These are phyloP conservation scores for Lodderomyces margitis DNA, from an alignment of 1,139 yeast genomes.

Conservation along the genomic window DNA sequence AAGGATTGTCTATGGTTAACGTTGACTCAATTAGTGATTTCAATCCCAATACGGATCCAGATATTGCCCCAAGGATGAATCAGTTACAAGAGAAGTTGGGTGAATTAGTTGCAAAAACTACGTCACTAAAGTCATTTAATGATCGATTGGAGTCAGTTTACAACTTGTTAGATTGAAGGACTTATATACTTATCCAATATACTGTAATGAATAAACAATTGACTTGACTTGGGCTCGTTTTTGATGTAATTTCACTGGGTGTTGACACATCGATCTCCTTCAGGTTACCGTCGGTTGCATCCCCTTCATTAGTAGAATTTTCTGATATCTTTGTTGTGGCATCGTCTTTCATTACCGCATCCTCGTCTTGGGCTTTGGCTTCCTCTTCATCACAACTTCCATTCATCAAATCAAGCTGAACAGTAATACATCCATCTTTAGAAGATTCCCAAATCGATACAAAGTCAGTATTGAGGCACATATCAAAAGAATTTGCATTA, in stretches of 20 bases:
- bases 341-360: background rate
- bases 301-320: background rate
- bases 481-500: slow-evolving; percentile 12
- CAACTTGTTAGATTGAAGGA: slow-evolving; percentile 21
- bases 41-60: slow-evolving; percentile 27
- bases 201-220: slow-evolving; percentile 23
- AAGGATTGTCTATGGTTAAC: slow-evolving; percentile 5
- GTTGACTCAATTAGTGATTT: slow-evolving; percentile 14
- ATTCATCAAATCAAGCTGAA: slow-evolving; percentile 15
- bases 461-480: slow-evolving; percentile 25
- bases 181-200: slow-evolving; percentile 27
- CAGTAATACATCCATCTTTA: slow-evolving; percentile 36
- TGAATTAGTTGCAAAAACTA: slow-evolving; percentile 2
- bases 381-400: slow-evolving; percentile 2
- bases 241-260: background rate
- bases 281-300: background rate
- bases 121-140: slow-evolving; percentile 21
- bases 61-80: slow-evolving; percentile 21
- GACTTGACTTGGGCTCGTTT: background rate
- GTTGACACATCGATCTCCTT: slow-evolving; percentile 3
- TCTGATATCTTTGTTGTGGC: background rate
- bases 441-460: slow-evolving; percentile 42
- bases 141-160: slow-evolving; percentile 28
- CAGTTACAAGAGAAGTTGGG: slow-evolving; percentile 20
- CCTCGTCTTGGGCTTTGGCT: slow-evolving; percentile 4